Conservation (phyloP, 2,329 filamentous ascomycete genomes). For the Penicillium sp. region DNA sequence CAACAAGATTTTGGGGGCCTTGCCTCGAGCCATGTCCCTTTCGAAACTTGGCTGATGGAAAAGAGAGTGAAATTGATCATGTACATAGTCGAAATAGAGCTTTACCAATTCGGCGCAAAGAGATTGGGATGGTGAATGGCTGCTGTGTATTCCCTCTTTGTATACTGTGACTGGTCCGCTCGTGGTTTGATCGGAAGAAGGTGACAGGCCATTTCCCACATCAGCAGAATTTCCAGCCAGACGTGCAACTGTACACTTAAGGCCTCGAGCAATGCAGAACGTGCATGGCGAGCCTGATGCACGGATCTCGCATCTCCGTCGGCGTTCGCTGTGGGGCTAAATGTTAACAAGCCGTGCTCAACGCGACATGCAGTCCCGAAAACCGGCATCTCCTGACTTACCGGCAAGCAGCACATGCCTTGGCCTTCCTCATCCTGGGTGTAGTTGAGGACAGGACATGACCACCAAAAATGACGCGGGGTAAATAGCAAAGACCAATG, state of each 20-base stretch:
- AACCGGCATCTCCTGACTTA: constrained; percentile 8
- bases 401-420: constrained; percentile 22
- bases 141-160: background rate
- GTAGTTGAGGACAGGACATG: background rate
- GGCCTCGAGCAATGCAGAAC: constrained; percentile 18
- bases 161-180: background rate
- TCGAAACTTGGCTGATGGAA: constrained; percentile 28
- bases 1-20: constrained; percentile 20
- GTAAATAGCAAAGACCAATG: background rate
- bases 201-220: background rate
- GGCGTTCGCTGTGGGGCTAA: constrained; percentile 16
- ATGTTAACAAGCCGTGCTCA: background rate
- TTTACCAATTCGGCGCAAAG: constrained; percentile 23
- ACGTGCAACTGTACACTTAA: background rate
- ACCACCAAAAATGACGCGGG: background rate
- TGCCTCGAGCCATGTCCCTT: constrained; percentile 15
- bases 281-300: constrained; percentile 17
- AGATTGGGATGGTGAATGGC: constrained; percentile 9
- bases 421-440: constrained; percentile 19
- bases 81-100: constrained; percentile 30
- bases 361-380: too few species aligned
- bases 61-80: constrained; percentile 30
- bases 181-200: background rate
- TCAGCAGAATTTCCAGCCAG: background rate
- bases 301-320: constrained; percentile 22